Evolutionary conservation across 805 yeast genomes (phyloP).

Genomic region (Metschnikowia dekortorum): DNA sequence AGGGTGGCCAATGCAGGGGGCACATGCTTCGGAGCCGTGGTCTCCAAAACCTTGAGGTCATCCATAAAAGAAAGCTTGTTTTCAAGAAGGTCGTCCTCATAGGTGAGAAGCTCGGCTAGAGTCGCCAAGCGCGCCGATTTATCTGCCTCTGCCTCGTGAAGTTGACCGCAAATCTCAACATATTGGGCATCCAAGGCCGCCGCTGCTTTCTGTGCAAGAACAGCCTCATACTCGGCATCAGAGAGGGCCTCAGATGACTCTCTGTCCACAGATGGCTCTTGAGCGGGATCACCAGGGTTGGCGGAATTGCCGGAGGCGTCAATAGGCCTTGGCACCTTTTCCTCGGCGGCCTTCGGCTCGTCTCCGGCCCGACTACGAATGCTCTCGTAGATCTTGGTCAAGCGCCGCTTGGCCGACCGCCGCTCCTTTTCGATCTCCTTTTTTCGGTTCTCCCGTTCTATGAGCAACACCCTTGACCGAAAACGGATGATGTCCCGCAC

Average conservation of each 20-base stretch:
- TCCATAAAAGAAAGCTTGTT: constrained; percentile 31
- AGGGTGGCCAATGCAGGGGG: constrained; percentile 3
- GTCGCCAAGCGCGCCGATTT: constrained; percentile 19
- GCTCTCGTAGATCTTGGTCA: constrained; percentile 43
- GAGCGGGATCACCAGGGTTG: no score
- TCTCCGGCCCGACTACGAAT: constrained; percentile 23
- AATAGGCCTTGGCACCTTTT: constrained; percentile 1
- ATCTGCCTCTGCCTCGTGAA: constrained; percentile 18
- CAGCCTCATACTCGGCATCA: constrained; percentile 28
- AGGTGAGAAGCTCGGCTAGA: constrained; percentile 21
- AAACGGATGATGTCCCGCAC: constrained; percentile 52
- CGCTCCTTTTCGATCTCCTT: constrained; percentile 47
- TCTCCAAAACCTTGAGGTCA: constrained; percentile 25
- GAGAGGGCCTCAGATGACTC: neutral
- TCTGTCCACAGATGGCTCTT: no score
- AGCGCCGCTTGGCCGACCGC: constrained; percentile 42
- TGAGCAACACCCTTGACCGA: constrained; percentile 48
- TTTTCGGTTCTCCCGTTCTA: constrained; percentile 50
- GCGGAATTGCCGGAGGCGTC: constrained; percentile 1
- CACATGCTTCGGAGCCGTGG: constrained; percentile 7
- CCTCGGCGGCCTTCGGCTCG: constrained; percentile 16
- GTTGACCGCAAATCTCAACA: constrained; percentile 5
- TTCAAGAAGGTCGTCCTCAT: constrained; percentile 37
- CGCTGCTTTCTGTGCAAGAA: constrained; percentile 14
- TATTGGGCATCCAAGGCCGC: constrained; percentile 22